A percentile compares a stretch with the other conserved stretches of the same genome.
Evolutionary conservation across 345 rosid species (phyloP).

Genomic region (Erodium maritimum): DNA sequence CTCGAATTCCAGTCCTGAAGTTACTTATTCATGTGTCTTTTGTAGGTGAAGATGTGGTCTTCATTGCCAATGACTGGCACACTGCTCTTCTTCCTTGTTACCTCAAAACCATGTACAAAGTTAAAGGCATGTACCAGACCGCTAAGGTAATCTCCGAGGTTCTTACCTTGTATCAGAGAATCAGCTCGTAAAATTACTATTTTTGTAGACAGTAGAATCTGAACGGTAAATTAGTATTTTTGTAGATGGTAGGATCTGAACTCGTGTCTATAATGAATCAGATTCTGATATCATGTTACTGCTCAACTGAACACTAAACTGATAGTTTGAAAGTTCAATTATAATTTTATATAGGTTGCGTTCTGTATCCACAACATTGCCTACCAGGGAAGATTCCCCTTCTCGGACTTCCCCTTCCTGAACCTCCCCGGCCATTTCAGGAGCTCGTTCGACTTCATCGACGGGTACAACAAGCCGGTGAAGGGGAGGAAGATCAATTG

Average conservation of each 20-base stretch:
- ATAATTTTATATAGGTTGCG: conserved; percentile 37
- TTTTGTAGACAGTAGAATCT: too few relatives aligned
- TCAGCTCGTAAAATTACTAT: too few relatives aligned
- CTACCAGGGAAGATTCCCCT: conserved; percentile 77
- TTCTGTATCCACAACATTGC: conserved; percentile 97
- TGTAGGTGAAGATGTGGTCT: conserved; percentile 78
- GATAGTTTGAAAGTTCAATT: not conserved
- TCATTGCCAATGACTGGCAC: conserved; percentile 94
- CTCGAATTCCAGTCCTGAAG: not conserved
- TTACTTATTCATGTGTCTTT: too few relatives aligned
- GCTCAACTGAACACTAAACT: too few relatives aligned
- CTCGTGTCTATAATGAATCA: too few relatives aligned
- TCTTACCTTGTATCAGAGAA: too few relatives aligned
- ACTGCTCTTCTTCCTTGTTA: conserved; percentile 87
- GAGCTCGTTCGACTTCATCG: conserved; percentile 79
- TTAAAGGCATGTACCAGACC: conserved; percentile 49
- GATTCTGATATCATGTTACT: too few relatives aligned
- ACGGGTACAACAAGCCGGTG: conserved; percentile 64
- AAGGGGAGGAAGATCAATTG: conserved; percentile 93
- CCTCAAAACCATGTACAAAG: conserved; percentile 53
- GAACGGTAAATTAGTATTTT: too few relatives aligned
- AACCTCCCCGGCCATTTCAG: conserved; percentile 58
- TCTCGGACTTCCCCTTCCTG: conserved; percentile 55
- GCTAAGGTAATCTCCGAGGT: conserved; percentile 53
- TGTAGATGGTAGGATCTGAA: too few relatives aligned